Evolutionary conservation across 257 asterid genomes (phyloP), one percentile per base, ranked within the genome.

Genomic region (Nicotiana benthamiana): DNA sequence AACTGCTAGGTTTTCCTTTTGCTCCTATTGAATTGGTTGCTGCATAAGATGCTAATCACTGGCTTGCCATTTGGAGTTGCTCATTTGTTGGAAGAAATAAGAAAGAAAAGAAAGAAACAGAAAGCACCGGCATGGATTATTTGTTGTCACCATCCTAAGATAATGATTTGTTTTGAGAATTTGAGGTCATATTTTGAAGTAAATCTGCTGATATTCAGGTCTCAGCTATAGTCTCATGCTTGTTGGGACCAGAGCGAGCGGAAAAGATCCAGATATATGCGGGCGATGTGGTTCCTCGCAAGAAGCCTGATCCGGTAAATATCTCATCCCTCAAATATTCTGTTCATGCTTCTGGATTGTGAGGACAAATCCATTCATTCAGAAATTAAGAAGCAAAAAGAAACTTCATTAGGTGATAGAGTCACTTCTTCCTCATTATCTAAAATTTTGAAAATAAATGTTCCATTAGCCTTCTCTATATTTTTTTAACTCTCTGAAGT

Each of bases 301-400:
- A 95, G 91, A 95, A 95, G 84, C 99, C 99, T 26, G 99, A 95
- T 86, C 99, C 99, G 9, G 99, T 95, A 90, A 87, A 83, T 81
- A 67, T 74, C 87, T 83, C 66, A 60, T 43, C 80, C 74, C 57
- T 28, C 36, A 36, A 77, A 24, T 62, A n/a, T 40, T 5, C 40
- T 77, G 22, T 77, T 60, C 61, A 62, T 51, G 66, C 68, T 32
- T 24, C 70, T 80, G 36, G 28, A 48, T 10, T 66, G 57, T 40
- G 72, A 77, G 24, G 60, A 48, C 43, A 24, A 72, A 46, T 74
- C 26, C 79, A 48, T 74, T 26, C 48, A 0, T 12, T 74, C 27
- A 74, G 43, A 48, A 6, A 72, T 24, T 46, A 24, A 24, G 36
- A 70, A 70, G 32, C 57, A 66, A 18, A 22, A 70, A 20, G 10